Conservation (phyloP, 805 yeast species). For the Candida ovalis region DNA sequence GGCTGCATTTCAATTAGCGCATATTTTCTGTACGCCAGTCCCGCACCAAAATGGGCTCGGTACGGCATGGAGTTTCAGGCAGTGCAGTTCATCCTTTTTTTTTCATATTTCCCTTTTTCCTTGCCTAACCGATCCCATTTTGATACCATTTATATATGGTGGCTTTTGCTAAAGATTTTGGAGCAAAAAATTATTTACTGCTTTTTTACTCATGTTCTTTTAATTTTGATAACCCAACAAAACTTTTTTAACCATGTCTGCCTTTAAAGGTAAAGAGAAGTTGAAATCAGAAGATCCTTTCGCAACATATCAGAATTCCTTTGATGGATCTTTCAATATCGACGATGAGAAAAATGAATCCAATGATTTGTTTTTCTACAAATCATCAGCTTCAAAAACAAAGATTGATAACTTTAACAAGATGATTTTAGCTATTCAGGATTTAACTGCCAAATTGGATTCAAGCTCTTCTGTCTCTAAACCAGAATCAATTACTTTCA, state of each 20-base stretch:
- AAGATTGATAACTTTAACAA: neutral
- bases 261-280: neutral
- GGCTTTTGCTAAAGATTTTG: neutral
- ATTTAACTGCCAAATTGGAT: neutral
- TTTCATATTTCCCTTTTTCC: neutral
- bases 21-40: neutral
- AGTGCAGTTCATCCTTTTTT: neutral
- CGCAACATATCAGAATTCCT: neutral
- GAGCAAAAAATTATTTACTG: no score
- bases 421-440: neutral
- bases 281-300: constrained; percentile 1
- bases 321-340: constrained; percentile 1
- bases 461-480: neutral
- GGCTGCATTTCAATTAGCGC: no score
- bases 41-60: neutral
- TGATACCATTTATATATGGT: neutral
- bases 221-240: no score
- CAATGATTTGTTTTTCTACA: constrained; percentile 3
- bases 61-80: neutral
- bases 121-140: neutral
- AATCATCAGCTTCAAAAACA: neutral
- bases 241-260: neutral
- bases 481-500: constrained; percentile 1
- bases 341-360: neutral
- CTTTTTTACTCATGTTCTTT: neutral